Base-by-base conservation (phyloP, 1,284 basidiomycete species). In the Spongiforma sp. region DNA sequence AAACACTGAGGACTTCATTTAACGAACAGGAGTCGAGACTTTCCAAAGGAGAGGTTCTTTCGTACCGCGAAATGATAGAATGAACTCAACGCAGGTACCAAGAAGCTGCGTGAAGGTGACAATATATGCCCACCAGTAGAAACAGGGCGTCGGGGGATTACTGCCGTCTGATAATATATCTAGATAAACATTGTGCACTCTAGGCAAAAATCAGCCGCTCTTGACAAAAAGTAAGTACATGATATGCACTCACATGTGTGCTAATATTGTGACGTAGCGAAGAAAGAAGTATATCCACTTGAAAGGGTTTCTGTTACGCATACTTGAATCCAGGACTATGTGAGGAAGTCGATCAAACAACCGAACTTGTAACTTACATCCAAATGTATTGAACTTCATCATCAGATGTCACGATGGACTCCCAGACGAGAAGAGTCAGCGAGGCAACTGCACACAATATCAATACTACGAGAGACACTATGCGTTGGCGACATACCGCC, bases 201-300 rank as follows among this genome's bases (percentile, higher is more conserved):
- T 75, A 41, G 11, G 30, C n/a, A 14, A 15, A 37, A 37, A 55
- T 54, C 32, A 54, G 32, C 32, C 21, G 21, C 52, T 30, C 30
- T 53, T 9, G 52, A 53, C 14, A 9, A n/a, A 19, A n/a, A 14
- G 19, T n/a, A 9, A 14, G 6, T 15, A 53, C 4, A 21, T n/a
- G 30, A 6, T 26, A 43, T 24, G 1, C 57, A 65, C 73, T 69
- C 32, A 72, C 71, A 61, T 11, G n/a, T 65, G 65, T 46, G 60
- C 65, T 7, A 62, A 28, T 55, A 72, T 63, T 5, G 60, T 55
- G 50, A 30, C 48, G 61, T 72, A 73, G 24, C 64, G 71, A 66
- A 75, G 64, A 59, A 65, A 68, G 19, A 75, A 54, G 26, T 72
- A 72, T 1, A 46, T 7, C 71, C 73, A 75, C 50, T 75, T 75